Conservation (phyloP, 495 filamentous ascomycete genomes). For the Neurospora pannonica region DNA sequence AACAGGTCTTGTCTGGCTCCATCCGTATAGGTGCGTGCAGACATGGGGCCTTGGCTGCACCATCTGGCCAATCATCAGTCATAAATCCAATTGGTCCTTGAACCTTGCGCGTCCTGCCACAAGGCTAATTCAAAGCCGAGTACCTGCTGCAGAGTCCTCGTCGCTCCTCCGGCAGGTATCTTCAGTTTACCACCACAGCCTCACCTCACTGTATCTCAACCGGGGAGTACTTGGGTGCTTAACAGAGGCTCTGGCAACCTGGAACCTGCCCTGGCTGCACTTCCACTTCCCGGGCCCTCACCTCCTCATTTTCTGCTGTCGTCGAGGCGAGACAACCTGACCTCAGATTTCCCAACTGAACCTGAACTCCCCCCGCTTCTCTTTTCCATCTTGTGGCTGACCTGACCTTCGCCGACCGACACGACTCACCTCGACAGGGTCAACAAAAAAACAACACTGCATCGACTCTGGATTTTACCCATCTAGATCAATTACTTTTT, state of each 20-base stretch:
- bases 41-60: neutral
- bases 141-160: conserved; percentile 1
- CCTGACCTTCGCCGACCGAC: neutral
- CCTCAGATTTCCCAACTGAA: neutral
- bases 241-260: conserved; percentile 1
- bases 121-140: conserved; percentile 29
- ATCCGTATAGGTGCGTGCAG: neutral
- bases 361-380: neutral
- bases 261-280: neutral
- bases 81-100: neutral
- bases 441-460: neutral
- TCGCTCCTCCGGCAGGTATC: neutral
- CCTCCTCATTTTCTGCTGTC: neutral
- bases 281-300: neutral
- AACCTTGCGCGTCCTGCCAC: conserved; percentile 14
- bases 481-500: neutral
- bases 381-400: neutral
- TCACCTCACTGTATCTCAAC: conserved; percentile 9
- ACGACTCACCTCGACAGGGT: neutral
- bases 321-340: neutral
- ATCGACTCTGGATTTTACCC: neutral
- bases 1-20: neutral
- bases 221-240: neutral
- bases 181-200: conserved; percentile 20
- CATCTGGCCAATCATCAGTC: neutral